Conservation (phyloP, 805 yeast genomes). For the Pichia pseudocactophila region DNA sequence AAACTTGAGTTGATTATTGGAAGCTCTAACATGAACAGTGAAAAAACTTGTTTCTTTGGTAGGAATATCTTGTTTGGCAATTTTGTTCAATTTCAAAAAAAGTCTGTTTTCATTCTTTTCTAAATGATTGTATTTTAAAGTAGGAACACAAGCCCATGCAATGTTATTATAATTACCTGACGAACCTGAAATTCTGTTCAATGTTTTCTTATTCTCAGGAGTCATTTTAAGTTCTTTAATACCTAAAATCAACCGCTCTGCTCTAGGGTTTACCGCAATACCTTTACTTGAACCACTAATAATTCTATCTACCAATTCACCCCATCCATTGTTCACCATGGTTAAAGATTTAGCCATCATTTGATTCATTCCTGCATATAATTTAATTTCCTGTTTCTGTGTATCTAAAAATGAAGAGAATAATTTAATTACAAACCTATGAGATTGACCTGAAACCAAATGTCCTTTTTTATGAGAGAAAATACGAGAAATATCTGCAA, state of each 20-base stretch:
- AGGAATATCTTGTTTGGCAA: constrained; percentile 12
- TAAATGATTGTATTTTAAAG: constrained; percentile 55
- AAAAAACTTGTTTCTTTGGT: constrained; percentile 32
- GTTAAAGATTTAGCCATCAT: constrained; percentile 29
- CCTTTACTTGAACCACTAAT: constrained; percentile 68
- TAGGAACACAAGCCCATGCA: constrained; percentile 58
- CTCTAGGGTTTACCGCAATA: constrained; percentile 73
- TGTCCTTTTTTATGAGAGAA: constrained; percentile 59
- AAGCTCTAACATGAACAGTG: constrained; percentile 46
- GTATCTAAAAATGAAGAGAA: constrained; percentile 58
- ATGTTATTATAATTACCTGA: constrained; percentile 16
- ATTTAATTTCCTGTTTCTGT: constrained; percentile 22
- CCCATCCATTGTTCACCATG: constrained; percentile 70
- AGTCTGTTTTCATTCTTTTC: constrained; percentile 52
- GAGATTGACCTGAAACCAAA: constrained; percentile 51
- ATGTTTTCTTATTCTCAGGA: constrained; percentile 22
- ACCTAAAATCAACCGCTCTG: constrained; percentile 59
- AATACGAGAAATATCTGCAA: constrained; percentile 71
- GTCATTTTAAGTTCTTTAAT: constrained; percentile 56
- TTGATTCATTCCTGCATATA: constrained; percentile 27
- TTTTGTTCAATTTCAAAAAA: constrained; percentile 49
- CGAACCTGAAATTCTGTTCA: constrained; percentile 8
- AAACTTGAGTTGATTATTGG: constrained; percentile 43
- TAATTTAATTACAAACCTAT: constrained; percentile 61
- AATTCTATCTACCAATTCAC: constrained; percentile 71